Percentiles rank a stretch among this genome's conserved stretches.
Conservation (phyloP, 2,329 filamentous ascomycete genomes). For the Trichophaea hybrida region DNA sequence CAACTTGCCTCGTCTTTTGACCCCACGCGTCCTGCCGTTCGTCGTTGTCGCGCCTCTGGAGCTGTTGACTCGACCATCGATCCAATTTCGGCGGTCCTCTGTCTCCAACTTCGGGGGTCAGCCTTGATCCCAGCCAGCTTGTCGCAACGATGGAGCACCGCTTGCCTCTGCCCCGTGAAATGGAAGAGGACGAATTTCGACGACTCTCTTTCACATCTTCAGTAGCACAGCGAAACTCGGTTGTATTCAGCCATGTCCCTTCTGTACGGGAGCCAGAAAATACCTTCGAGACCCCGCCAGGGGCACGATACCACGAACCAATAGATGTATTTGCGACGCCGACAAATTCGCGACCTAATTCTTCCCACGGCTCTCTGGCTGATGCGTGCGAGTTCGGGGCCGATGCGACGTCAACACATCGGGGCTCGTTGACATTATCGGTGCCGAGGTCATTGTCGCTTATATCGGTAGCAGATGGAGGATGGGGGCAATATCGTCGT, state of each 20-base stretch:
- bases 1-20: too few relatives aligned
- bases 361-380: not conserved
- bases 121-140: not conserved
- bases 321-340: constrained; percentile 7
- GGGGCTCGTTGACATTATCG: constrained; percentile 6
- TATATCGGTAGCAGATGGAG: constrained; percentile 12
- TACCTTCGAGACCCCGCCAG: constrained; percentile 15
- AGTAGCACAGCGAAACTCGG: not conserved
- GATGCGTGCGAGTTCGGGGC: not conserved
- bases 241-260: not conserved
- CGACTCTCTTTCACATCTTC: not conserved
- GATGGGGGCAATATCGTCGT: constrained; percentile 9
- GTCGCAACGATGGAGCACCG: constrained; percentile 1
- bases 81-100: not conserved
- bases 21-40: too few relatives aligned
- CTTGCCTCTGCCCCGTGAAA: not conserved
- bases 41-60: not conserved
- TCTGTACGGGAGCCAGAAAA: constrained; percentile 7
- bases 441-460: constrained; percentile 12
- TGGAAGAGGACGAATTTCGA: not conserved
- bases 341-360: constrained; percentile 1
- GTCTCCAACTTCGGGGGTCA: constrained; percentile 1
- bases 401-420: not conserved
- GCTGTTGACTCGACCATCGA: not conserved
- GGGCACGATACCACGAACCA: constrained; percentile 8